Base-by-base conservation (phyloP, 2,329 filamentous ascomycete species). In the Davidsoniella neocaledoniae region DNA sequence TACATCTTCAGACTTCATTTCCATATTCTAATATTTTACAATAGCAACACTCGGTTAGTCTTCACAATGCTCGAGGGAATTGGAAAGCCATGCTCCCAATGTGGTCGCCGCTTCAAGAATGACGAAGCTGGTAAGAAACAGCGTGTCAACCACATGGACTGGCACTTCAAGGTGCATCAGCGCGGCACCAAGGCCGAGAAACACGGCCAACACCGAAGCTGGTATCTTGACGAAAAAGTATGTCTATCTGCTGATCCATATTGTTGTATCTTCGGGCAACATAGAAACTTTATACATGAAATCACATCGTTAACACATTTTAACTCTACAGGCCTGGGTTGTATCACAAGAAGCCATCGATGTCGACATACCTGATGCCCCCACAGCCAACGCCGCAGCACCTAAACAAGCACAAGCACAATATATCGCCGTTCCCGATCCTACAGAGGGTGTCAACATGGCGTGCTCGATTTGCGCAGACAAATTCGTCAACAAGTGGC, bases 401-500 rank as follows among this genome's bases (percentile, higher is more conserved):
- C 73, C 75, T 51, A 72, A 71, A n/a, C 43, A 48, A 51, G 62
- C 64, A 21, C 74, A 77, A 54, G 71, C 79, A 51, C 75, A 80
- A 57, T 94, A 84, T 61, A 83, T 98, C 10, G 77, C 80, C 2
- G 88, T 91, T 1, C 91, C 90, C 0, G 83, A 88, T 46, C 83
- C 90, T 56, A 74, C 79, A 16, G 73, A 77, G 23, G 72, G 83
- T 23, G 76, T 81, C 52, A 88, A 86, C 60, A 82, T 77, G 14
- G 74, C 83, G 1, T 98, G 91, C 60, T 86, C 87, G 2, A 94
- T 98, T 57, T 96, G 91, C 63, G 88, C 94, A 63, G 91, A 98
- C 62, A 83, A 83, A 56, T 96, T 98, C 58, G 83, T 93, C 66
- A 86, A 84, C 56, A 83, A 83, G 56, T 96, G 87, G 83, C 79